These are phyloP conservation scores for Lactarius vividus DNA, from an alignment of 768 basidiomycete species.

Conservation along the genomic window DNA sequence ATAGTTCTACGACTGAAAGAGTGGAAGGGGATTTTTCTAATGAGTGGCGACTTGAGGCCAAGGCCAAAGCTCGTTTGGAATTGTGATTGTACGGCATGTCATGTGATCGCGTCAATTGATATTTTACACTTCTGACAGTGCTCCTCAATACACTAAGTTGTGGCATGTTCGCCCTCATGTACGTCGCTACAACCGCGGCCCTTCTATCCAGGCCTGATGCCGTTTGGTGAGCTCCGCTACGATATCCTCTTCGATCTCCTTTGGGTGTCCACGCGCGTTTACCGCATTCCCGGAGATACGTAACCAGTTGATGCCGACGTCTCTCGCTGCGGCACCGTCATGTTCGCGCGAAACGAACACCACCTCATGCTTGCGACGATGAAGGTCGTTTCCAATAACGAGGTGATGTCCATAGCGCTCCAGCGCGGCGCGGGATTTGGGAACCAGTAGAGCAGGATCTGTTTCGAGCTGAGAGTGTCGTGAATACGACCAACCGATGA, in stretches of 20 bases:
- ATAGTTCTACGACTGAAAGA: not conserved
- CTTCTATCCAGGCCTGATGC: constrained; percentile 68
- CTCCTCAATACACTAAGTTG: not conserved
- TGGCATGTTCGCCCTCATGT: not conserved
- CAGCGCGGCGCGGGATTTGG: constrained; percentile 85
- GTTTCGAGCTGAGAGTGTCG: constrained; percentile 79
- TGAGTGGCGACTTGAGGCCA: not conserved
- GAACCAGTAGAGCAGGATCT: constrained; percentile 75
- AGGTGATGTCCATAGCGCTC: constrained; percentile 96
- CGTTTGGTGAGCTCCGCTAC: constrained; percentile 68
- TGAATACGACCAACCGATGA: not conserved
- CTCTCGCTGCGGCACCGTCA: constrained; percentile 25
- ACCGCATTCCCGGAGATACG: constrained; percentile 47
- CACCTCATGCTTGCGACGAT: constrained; percentile 87
- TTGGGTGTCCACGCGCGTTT: constrained; percentile 35
- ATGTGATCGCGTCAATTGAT: not conserved
- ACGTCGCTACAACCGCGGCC: not conserved
- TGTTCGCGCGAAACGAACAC: constrained; percentile 72
- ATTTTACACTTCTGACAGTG: not conserved
- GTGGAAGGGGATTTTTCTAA: not conserved
- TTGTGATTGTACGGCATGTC: not conserved
- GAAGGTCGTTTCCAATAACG: constrained; percentile 95
- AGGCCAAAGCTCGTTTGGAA: not conserved
- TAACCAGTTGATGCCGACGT: constrained; percentile 61
- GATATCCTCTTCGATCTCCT: constrained; percentile 95